Conservation (phyloP, 139 green algal genomes). For the Volvox africanus region DNA sequence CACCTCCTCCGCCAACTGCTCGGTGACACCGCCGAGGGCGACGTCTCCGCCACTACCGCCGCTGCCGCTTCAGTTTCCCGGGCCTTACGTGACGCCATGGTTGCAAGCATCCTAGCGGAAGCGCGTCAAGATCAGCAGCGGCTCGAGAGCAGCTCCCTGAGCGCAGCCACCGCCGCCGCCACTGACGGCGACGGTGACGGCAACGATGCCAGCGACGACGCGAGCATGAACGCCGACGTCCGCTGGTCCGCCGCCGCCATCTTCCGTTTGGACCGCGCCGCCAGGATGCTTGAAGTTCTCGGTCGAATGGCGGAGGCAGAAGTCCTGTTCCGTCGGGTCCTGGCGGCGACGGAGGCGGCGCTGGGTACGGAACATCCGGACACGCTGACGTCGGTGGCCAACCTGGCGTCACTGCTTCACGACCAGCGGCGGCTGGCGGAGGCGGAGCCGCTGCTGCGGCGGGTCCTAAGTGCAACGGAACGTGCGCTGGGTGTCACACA, state of each 20-base stretch:
- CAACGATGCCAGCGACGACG: neutral
- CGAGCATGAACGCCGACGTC: neutral
- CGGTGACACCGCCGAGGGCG: neutral
- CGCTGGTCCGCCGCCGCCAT: neutral
- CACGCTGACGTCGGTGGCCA: neutral
- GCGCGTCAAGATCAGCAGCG: neutral
- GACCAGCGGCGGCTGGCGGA: slow-evolving; percentile 20
- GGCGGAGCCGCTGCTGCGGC: slow-evolving; percentile 34
- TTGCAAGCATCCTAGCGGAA: neutral
- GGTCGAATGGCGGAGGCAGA: slow-evolving; percentile 20
- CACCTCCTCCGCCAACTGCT: neutral
- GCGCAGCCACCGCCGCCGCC: neutral
- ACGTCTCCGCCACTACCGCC: neutral
- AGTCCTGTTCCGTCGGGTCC: slow-evolving; percentile 31
- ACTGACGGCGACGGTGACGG: neutral
- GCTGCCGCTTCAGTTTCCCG: neutral
- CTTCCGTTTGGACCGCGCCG: slow-evolving; percentile 3
- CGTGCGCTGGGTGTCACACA: neutral
- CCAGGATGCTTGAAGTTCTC: slow-evolving; percentile 21
- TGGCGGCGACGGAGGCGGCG: slow-evolving; percentile 31
- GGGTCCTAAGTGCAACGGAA: neutral
- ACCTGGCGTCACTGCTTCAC: slow-evolving; percentile 27
- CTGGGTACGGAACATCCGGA: slow-evolving; percentile 22
- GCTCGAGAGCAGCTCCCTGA: neutral
- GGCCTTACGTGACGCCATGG: slow-evolving; percentile 4